A percentile compares a stretch with the other conserved stretches of the same genome.
Conservation (phyloP, 148 eudicot genomes). For the Arctostaphylos glauca region DNA sequence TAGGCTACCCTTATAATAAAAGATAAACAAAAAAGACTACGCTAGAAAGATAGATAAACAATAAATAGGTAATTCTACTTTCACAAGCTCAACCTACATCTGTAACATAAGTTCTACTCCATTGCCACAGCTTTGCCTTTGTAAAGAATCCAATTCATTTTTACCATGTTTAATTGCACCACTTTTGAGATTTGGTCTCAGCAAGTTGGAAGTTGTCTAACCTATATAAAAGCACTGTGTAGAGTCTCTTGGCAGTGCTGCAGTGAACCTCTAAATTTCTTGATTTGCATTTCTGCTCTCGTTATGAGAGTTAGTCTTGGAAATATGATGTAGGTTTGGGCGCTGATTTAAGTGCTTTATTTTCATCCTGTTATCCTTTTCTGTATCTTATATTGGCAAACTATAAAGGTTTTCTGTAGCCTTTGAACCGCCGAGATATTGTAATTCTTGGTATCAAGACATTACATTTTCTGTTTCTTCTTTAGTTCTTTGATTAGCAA, state of each 20-base stretch:
- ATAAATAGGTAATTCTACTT: too few relatives aligned
- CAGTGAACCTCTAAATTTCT: not conserved
- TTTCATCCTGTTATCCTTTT: not conserved
- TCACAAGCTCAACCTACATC: not conserved
- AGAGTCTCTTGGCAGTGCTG: not conserved
- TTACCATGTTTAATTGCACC: not conserved
- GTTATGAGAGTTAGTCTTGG: not conserved
- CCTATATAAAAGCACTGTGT: not conserved
- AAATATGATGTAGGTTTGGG: not conserved
- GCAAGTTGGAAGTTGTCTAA: not conserved
- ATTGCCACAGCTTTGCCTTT: not conserved
- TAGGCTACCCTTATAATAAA: too few relatives aligned
- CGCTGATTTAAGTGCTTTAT: not conserved
- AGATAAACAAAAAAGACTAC: too few relatives aligned
- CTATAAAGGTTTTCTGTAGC: not conserved
- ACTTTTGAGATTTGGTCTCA: conserved; percentile 2
- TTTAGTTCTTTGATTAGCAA: not conserved
- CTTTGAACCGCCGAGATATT: not conserved
- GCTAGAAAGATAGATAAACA: too few relatives aligned
- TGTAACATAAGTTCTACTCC: not conserved
- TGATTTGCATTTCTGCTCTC: not conserved
- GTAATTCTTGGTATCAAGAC: not conserved
- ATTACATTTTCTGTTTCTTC: not conserved
- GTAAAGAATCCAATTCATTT: not conserved
- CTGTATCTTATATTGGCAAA: not conserved